A percentile compares a stretch with the other conserved stretches of the same genome.
Conservation (phyloP, 306 rosid species). For the Sicyos baderoa region DNA sequence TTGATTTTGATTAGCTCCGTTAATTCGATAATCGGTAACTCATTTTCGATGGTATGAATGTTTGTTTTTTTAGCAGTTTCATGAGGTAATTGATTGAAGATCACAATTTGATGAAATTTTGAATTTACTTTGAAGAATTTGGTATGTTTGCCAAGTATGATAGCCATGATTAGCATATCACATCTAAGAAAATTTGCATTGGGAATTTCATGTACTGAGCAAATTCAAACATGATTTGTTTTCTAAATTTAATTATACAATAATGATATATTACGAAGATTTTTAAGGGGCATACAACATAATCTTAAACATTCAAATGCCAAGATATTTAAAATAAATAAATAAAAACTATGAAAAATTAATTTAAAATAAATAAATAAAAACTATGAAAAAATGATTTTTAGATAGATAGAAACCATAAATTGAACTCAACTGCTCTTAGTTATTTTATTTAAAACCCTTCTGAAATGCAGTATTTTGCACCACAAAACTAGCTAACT, state of each 20-base stretch:
- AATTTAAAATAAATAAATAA: no score
- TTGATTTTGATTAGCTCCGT: not conserved
- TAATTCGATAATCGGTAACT: no score
- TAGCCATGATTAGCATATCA: not conserved
- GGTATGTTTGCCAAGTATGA: not conserved
- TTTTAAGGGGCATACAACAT: no score
- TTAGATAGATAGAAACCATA: no score
- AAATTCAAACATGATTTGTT: no score
- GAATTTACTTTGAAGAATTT: not conserved
- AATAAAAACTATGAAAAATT: not conserved
- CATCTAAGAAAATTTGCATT: not conserved
- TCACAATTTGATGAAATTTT: not conserved
- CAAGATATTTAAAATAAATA: no score
- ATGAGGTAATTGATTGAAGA: not conserved
- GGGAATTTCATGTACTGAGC: not conserved
- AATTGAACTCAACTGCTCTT: no score
- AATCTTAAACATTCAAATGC: no score
- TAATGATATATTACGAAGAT: not conserved
- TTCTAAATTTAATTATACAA: not conserved
- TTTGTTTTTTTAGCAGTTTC: no score
- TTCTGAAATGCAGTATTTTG: not conserved
- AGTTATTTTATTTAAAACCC: no score
- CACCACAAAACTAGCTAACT: not conserved
- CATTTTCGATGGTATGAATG: no score
- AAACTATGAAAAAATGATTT: not conserved